phyloP scores from a whole-genome alignment of 2,329 filamentous ascomycete species.

The Xylariaceae sp. region DNA sequence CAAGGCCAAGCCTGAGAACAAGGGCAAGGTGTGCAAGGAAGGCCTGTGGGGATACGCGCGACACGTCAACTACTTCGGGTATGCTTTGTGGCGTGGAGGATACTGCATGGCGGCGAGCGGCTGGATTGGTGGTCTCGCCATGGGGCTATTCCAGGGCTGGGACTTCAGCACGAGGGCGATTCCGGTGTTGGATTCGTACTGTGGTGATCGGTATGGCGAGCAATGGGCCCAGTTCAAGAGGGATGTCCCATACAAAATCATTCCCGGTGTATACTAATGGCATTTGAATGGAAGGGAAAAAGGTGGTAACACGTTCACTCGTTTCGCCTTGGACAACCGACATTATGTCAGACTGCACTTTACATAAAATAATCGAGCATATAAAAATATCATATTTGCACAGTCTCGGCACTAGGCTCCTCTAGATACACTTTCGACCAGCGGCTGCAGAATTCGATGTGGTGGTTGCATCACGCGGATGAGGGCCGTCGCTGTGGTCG shows the following conservation, averaged over 20 bases:
- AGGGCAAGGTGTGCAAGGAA: constrained; percentile 33
- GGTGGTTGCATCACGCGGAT: no score
- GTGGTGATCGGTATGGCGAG: constrained; percentile 31
- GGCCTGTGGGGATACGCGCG: constrained; percentile 36
- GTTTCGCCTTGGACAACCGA: no score
- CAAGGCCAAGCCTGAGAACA: constrained; percentile 33
- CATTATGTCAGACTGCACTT: no score
- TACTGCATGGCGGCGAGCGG: constrained; percentile 32
- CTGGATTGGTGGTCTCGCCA: constrained; percentile 28
- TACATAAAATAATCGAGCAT: no score
- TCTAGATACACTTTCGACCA: no score
- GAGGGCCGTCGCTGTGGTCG: no score
- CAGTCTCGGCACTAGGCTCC: no score
- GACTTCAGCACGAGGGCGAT: constrained; percentile 29
- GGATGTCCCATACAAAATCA: constrained; percentile 31
- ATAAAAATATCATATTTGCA: no score
- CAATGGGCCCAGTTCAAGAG: constrained; percentile 35
- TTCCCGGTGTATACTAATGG: constrained; percentile 35
- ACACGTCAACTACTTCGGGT: constrained; percentile 39
- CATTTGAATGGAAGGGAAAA: no score
- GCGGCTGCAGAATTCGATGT: no score
- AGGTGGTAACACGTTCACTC: no score
- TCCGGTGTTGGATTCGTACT: constrained; percentile 33
- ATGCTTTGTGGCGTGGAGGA: constrained; percentile 26
- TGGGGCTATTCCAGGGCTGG: constrained; percentile 25